Evolutionary conservation across 2,329 filamentous ascomycete genomes (phyloP).

Genomic region (Talaromyces rugulosus): DNA sequence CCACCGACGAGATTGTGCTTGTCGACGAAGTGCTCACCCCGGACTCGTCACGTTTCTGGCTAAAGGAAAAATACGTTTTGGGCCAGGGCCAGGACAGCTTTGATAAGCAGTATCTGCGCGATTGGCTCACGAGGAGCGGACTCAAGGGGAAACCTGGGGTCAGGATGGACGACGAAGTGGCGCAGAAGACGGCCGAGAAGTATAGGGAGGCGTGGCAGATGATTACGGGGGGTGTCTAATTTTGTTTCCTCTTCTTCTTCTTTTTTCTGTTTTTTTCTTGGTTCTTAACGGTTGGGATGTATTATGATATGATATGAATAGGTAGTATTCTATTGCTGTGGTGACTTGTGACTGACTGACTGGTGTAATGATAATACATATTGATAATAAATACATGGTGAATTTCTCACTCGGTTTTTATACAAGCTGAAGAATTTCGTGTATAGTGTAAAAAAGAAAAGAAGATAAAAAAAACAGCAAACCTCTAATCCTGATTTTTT

Average conservation of each 20-base stretch:
- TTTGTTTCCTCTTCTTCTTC: not conserved
- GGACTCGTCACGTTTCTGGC: constrained; percentile 84
- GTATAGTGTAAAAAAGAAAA: too few relatives aligned
- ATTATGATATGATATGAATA: not conserved
- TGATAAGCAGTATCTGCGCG: constrained; percentile 79
- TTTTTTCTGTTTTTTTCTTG: not conserved
- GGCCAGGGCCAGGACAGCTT: constrained; percentile 77
- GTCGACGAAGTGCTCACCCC: constrained; percentile 85
- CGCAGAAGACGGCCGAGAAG: constrained; percentile 63
- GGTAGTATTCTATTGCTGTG: not conserved
- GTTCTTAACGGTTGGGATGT: not conserved
- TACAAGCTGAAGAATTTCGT: not conserved
- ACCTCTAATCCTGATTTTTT: too few relatives aligned
- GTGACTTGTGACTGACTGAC: not conserved
- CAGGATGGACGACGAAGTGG: constrained; percentile 67
- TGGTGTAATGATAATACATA: not conserved
- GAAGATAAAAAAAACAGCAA: too few relatives aligned
- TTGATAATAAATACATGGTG: not conserved
- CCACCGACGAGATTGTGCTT: constrained; percentile 64
- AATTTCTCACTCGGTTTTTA: not conserved
- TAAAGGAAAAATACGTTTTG: constrained; percentile 64
- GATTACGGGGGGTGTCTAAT: constrained; percentile 52
- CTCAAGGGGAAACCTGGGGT: constrained; percentile 73
- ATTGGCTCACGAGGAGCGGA: constrained; percentile 72
- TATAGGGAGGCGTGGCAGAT: constrained; percentile 73